These are phyloP conservation scores for Chaetomiaceae sp. DNA, from an alignment of 2,329 filamentous ascomycete genomes.

Conservation along the genomic window DNA sequence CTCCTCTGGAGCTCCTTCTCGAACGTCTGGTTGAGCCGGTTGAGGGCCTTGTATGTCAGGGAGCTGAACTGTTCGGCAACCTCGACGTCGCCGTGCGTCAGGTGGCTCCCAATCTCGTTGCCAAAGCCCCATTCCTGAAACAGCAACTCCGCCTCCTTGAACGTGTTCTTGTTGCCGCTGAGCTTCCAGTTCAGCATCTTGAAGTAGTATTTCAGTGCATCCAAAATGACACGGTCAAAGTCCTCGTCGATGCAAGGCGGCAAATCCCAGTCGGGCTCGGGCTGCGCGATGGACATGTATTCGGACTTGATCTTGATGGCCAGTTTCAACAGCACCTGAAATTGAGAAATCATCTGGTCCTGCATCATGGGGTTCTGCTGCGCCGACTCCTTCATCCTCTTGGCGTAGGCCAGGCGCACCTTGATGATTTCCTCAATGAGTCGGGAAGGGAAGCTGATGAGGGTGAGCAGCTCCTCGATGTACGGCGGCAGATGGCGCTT, in stretches of 20 bases:
- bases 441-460: constrained; percentile 95
- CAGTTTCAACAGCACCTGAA: constrained; percentile 85
- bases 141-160: constrained; percentile 95
- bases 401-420: constrained; percentile 83
- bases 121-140: constrained; percentile 98
- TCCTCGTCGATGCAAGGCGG: constrained; percentile 95
- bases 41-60: constrained; percentile 86
- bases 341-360: constrained; percentile 96
- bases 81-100: constrained; percentile 92
- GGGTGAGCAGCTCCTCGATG: constrained; percentile 88
- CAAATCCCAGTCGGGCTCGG: constrained; percentile 89
- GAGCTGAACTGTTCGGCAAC: constrained; percentile 96
- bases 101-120: constrained; percentile 82
- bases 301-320: constrained; percentile 89
- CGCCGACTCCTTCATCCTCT: constrained; percentile 90
- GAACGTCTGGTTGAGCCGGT: constrained; percentile 82
- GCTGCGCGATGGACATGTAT: constrained; percentile 75
- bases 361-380: constrained; percentile 91
- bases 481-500: constrained; percentile 90
- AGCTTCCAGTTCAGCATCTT: constrained; percentile 98
- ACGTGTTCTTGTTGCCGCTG: constrained; percentile 95
- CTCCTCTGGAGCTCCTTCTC: constrained; percentile 83
- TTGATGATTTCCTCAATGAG: constrained; percentile 95
- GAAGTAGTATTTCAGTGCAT: constrained; percentile 96
- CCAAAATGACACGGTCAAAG: constrained; percentile 85